Percentiles rank a stretch among this genome's conserved stretches.
Evolutionary conservation across 768 basidiomycete genomes (phyloP).

Genomic region (Termitomyces sp.): DNA sequence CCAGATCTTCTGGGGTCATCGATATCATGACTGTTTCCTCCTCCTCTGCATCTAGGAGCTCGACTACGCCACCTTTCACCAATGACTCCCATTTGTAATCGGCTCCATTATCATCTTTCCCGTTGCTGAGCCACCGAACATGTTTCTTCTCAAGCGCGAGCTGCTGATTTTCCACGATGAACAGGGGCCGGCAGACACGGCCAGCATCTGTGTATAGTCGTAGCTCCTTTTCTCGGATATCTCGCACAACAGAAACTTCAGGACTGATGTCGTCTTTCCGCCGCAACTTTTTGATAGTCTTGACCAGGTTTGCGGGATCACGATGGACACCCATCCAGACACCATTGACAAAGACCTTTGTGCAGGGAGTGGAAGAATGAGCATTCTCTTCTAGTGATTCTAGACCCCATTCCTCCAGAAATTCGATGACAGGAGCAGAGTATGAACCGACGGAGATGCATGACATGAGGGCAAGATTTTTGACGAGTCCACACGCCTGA

Average conservation of each 20-base stretch:
- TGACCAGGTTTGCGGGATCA: slow-evolving; percentile 88
- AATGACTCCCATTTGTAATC: slow-evolving; percentile 83
- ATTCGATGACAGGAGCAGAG: slow-evolving; percentile 95
- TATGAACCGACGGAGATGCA: slow-evolving; percentile 97
- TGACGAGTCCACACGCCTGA: slow-evolving; percentile 98
- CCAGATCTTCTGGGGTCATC: slow-evolving; percentile 96
- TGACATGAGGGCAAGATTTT: slow-evolving; percentile 96
- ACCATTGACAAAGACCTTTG: slow-evolving; percentile 98
- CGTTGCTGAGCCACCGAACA: slow-evolving; percentile 65
- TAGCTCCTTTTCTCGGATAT: slow-evolving; percentile 94
- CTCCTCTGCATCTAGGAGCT: slow-evolving; percentile 96
- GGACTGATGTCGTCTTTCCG: slow-evolving; percentile 93
- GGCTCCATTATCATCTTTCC: slow-evolving; percentile 55
- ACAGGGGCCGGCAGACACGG: slow-evolving; percentile 93
- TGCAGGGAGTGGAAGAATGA: slow-evolving; percentile 76
- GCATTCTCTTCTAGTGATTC: slow-evolving; percentile 94
- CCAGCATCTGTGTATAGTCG: slow-evolving; percentile 96
- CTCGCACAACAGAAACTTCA: slow-evolving; percentile 96
- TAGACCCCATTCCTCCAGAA: slow-evolving; percentile 97
- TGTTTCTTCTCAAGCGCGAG: slow-evolving; percentile 83
- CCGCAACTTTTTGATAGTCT: slow-evolving; percentile 88
- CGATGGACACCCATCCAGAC: slow-evolving; percentile 99
- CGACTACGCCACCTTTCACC: slow-evolving; percentile 84
- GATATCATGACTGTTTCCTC: slow-evolving; percentile 99
- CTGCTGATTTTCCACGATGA: slow-evolving; percentile 93